These are phyloP conservation scores for Coprinellus aureogranulatus DNA, from an alignment of 768 basidiomycete genomes.

Conservation along the genomic window DNA sequence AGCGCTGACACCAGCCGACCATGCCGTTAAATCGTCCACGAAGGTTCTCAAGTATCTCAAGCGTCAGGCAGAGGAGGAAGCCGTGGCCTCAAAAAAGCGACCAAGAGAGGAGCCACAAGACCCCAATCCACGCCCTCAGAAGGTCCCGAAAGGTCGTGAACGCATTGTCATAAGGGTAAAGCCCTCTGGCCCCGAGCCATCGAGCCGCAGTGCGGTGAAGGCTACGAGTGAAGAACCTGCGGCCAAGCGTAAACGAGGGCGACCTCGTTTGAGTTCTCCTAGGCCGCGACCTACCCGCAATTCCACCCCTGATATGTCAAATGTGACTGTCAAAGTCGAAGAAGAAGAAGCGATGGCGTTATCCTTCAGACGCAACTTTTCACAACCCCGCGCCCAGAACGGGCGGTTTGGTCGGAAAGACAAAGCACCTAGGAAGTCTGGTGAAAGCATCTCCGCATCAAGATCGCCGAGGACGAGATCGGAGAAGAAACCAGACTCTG, in stretches of 20 bases:
- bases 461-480: conserved; percentile 27
- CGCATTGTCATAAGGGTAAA: conserved; percentile 21
- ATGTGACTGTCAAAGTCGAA: conserved; percentile 24
- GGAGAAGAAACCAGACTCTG: conserved; percentile 20
- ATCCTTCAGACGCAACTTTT: conserved; percentile 39
- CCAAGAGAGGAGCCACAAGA: conserved; percentile 24
- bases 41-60: conserved; percentile 9
- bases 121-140: conserved; percentile 38
- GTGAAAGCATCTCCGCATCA: not conserved
- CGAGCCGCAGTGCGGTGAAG: conserved; percentile 8
- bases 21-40: conserved; percentile 9
- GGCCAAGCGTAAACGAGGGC: conserved; percentile 40
- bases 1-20: conserved; percentile 47
- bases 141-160: conserved; percentile 45
- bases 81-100: conserved; percentile 31
- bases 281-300: conserved; percentile 5
- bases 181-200: conserved; percentile 15
- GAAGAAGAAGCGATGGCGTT: conserved; percentile 30
- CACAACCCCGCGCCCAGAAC: conserved; percentile 61
- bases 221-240: conserved; percentile 16
- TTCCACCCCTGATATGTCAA: not conserved
- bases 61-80: conserved; percentile 13
- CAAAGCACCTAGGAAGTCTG: conserved; percentile 35
- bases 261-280: conserved; percentile 38
- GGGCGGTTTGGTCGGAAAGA: conserved; percentile 69